Percentiles rank a stretch among this genome's conserved stretches.
Evolutionary conservation across 2,329 filamentous ascomycete genomes (phyloP).

Genomic region (Pseudogymnoascus pannorum): DNA sequence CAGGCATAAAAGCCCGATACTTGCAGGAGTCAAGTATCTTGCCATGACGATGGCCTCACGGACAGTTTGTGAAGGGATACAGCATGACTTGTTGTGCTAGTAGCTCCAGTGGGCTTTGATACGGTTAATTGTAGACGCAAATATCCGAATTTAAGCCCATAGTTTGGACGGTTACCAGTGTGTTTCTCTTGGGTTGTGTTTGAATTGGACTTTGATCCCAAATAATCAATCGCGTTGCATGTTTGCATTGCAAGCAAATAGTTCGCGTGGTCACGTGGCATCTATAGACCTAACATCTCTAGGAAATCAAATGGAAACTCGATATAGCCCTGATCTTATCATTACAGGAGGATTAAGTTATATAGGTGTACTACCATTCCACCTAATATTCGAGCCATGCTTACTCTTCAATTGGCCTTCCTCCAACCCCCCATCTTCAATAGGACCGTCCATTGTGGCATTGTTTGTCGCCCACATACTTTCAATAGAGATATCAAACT

Average conservation of each 20-base stretch:
- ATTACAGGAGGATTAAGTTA: neutral
- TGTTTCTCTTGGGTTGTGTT: neutral
- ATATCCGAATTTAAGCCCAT: neutral
- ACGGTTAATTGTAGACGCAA: neutral
- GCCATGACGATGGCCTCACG: constrained; percentile 45
- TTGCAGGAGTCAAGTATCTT: constrained; percentile 81
- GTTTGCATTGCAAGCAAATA: constrained; percentile 1
- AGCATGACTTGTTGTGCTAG: neutral
- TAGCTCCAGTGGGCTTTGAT: neutral
- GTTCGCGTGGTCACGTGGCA: neutral
- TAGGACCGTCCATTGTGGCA: constrained; percentile 27
- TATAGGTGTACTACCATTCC: constrained; percentile 27
- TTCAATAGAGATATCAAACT: constrained; percentile 80
- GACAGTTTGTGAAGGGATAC: neutral
- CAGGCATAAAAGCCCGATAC: constrained; percentile 73
- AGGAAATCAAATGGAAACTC: neutral
- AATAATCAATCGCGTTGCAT: neutral
- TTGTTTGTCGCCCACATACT: constrained; percentile 83
- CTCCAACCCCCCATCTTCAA: constrained; percentile 21
- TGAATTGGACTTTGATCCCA: neutral
- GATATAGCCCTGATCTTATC: neutral
- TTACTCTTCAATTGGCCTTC: constrained; percentile 36
- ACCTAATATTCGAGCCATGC: constrained; percentile 37
- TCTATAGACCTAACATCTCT: neutral
- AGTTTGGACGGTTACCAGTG: neutral